Base-by-base conservation (phyloP, 2,329 filamentous ascomycete genomes). In the Colletotrichum brevisporum region DNA sequence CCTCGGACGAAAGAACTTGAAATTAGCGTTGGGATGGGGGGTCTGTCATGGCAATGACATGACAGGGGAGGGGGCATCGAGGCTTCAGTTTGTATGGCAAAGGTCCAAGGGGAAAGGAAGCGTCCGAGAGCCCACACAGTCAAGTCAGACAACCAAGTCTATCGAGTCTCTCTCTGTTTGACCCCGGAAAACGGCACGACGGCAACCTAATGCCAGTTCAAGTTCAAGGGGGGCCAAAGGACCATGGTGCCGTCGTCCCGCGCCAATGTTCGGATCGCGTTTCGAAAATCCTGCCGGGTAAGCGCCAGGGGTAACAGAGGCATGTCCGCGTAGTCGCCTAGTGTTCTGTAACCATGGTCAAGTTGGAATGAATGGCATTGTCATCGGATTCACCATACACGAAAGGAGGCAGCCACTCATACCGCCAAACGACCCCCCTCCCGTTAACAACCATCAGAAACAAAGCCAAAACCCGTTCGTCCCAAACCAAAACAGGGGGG, bases 231-330 rank as follows among this genome's bases (percentile, higher is more conserved):
- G 24, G 65, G 41, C 26, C 47, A 41, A 43, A 16, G 21, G 21
- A 1, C 10, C 16, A 51, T 52, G 47, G 48, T 65, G 54, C 66
- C 61, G 54, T 47, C 41, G 12, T 59, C 50, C 54, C 66, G 53
- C 48, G 61, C 61, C 41, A 55, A 45, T 27, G 66, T 60, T 55
- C 61, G 43, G 61, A 64, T 55, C 48, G n/a, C 9, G 66, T 69
- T 69, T 69, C 54, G 61, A 36, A 54, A 54, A 43, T 27, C 41
- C n/a, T 51, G 13, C 51, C 51, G 51, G 26, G 10, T 43, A 65
- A 55, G 54, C 54, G 54, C 50, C 50, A 63, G 61, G 48, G 53
- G 52, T 18, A 15, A 6, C 3, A 2, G 27, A 31, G 9, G 21
- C 21, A 24, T 24, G 21, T 2, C 21, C 27, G 27, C 27, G 27